Evolutionary conservation across 2,329 filamentous ascomycete genomes (phyloP).

Genomic region (Diaporthe sp.): DNA sequence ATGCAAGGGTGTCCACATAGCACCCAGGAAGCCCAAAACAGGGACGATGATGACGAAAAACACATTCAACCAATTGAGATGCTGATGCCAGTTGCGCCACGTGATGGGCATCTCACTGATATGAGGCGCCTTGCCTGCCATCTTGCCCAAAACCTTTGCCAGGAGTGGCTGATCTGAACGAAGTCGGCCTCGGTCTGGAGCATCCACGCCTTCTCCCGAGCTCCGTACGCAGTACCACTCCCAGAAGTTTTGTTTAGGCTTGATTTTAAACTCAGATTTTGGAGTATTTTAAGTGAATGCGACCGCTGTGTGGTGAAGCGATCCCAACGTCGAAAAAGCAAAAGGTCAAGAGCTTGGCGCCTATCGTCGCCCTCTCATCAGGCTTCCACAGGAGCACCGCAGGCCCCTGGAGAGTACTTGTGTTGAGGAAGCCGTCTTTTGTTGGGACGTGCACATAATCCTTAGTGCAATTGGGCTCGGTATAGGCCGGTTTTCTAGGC

Average conservation of each 20-base stretch:
- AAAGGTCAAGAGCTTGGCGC: slow-evolving; percentile 3
- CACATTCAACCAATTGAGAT: slow-evolving; percentile 94
- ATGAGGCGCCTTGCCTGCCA: slow-evolving; percentile 76
- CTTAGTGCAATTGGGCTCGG: background rate
- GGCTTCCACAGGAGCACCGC: background rate
- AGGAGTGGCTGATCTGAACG: background rate
- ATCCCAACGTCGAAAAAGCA: slow-evolving; percentile 25
- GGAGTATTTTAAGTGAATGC: background rate
- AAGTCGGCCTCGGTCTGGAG: background rate
- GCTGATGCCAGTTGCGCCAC: slow-evolving; percentile 87
- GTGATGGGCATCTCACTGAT: slow-evolving; percentile 88
- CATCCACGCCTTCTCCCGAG: background rate
- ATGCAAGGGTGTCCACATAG: slow-evolving; percentile 83
- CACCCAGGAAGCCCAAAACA: slow-evolving; percentile 76
- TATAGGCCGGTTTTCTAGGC: background rate
- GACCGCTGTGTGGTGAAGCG: background rate
- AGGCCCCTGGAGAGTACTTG: background rate
- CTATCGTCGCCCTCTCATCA: background rate
- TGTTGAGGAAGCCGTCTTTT: slow-evolving; percentile 3
- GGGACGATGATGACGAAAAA: slow-evolving; percentile 84
- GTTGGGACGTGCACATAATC: slow-evolving; percentile 1
- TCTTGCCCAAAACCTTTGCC: background rate
- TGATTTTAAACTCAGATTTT: background rate
- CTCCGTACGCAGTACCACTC: background rate
- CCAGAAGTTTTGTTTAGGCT: background rate